A percentile compares a stretch with the other conserved stretches of the same genome.
phyloP scores from a whole-genome alignment of 2,329 filamentous ascomycete species.

The Phyllosticta capitalensis region DNA sequence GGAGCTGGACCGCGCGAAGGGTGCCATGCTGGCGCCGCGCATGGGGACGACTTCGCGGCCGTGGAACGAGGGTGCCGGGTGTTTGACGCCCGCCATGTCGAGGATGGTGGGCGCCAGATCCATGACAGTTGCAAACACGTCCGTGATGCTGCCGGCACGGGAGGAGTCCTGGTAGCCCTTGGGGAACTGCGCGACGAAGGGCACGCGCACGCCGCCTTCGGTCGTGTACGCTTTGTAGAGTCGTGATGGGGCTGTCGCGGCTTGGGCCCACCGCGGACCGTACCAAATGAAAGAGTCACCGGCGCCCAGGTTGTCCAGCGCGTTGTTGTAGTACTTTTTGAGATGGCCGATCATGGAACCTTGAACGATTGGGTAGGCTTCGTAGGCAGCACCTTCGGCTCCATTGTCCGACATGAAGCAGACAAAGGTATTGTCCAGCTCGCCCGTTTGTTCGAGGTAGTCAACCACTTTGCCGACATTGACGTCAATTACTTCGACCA shows the following conservation, averaged over 20 bases:
- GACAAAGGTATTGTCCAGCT: constrained; percentile 55
- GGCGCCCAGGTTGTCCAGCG: constrained; percentile 49
- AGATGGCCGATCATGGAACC: constrained; percentile 45
- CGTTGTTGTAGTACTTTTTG: constrained; percentile 49
- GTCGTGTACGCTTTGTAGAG: constrained; percentile 39
- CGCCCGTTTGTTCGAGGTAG: constrained; percentile 46
- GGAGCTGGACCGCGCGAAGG: constrained; percentile 28
- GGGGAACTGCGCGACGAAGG: constrained; percentile 36
- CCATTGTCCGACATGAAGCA: constrained; percentile 57
- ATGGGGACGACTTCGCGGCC: constrained; percentile 43
- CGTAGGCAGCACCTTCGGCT: constrained; percentile 49
- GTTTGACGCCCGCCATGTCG: constrained; percentile 39
- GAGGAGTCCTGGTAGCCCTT: constrained; percentile 9
- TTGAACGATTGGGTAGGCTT: constrained; percentile 49
- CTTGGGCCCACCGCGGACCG: constrained; percentile 47
- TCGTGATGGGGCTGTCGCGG: constrained; percentile 41
- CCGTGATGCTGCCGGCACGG: constrained; percentile 32
- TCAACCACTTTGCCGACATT: constrained; percentile 51
- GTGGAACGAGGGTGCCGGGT: constrained; percentile 45
- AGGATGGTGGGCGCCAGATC: constrained; percentile 35
- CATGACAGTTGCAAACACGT: constrained; percentile 41
- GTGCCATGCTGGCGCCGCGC: constrained; percentile 40
- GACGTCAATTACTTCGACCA: constrained; percentile 53
- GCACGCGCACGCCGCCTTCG: constrained; percentile 44
- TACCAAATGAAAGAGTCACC: constrained; percentile 53